Evolutionary conservation across 257 asterid genomes (phyloP).

Genomic region (Forsythia suspensa): DNA sequence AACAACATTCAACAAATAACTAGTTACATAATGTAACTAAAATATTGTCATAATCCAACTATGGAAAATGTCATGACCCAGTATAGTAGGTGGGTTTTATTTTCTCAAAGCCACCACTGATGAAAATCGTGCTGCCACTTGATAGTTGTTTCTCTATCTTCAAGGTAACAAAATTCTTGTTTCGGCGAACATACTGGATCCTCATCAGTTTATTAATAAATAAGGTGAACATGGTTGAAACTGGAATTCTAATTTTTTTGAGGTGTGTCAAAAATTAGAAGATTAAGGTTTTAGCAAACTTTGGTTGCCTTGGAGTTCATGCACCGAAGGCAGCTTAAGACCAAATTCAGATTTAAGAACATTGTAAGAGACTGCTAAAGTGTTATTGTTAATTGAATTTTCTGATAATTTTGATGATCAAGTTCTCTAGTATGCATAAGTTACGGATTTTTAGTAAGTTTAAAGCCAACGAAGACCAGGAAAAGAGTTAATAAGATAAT

Average conservation of each 20-base stretch:
- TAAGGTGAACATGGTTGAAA: neutral
- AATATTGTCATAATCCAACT: neutral
- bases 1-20: neutral
- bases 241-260: neutral
- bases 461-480: neutral
- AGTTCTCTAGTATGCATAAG: slow-evolving; percentile 8
- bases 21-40: neutral
- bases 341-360: neutral
- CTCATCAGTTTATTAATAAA: neutral
- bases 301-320: neutral
- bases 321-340: neutral
- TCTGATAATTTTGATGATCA: neutral
- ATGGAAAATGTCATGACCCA: neutral
- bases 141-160: neutral
- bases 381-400: neutral
- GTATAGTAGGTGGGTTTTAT: neutral
- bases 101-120: neutral
- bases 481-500: neutral
- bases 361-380: neutral
- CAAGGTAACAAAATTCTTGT: neutral
- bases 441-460: neutral
- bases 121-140: neutral
- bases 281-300: neutral
- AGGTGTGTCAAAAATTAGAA: neutral
- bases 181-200: neutral